Evolutionary conservation across 306 rosid species (phyloP).

Genomic region (Spatholobus suberectus): DNA sequence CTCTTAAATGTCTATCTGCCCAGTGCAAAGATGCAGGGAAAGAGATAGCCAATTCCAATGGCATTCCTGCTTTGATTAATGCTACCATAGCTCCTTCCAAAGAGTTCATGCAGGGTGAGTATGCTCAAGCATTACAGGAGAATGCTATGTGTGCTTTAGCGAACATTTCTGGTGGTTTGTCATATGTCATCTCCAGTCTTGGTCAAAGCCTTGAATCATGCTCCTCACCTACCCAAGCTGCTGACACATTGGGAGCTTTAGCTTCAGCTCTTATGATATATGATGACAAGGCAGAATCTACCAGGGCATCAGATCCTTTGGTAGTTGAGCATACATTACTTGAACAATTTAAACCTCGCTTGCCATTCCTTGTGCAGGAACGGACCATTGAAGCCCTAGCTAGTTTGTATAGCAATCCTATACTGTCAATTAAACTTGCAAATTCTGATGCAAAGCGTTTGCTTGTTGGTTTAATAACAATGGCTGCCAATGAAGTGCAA

Average conservation of each 20-base stretch:
- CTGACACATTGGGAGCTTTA: conserved; percentile 96
- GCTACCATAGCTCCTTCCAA: conserved; percentile 99
- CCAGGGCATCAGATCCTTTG: conserved; percentile 85
- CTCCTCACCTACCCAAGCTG: conserved; percentile 81
- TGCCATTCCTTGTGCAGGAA: conserved; percentile 86
- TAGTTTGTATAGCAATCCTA: conserved; percentile 85
- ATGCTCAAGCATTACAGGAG: conserved; percentile 97
- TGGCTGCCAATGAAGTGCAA: conserved; percentile 93
- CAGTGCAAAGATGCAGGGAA: conserved; percentile 92
- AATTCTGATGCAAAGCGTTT: conserved; percentile 87
- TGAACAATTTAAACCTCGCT: conserved; percentile 70
- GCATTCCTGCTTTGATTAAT: conserved; percentile 94
- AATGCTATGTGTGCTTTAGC: conserved; percentile 99
- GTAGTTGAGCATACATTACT: conserved; percentile 83
- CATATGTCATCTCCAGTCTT: conserved; percentile 93
- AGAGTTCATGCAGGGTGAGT: conserved; percentile 98
- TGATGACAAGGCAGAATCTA: conserved; percentile 82
- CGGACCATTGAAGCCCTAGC: conserved; percentile 98
- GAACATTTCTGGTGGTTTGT: conserved; percentile 97
- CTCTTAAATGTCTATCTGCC: conserved; percentile 90
- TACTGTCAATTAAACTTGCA: conserved; percentile 77
- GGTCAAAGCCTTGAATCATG: conserved; percentile 99
- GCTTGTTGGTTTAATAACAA: conserved; percentile 96
- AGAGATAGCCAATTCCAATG: conserved; percentile 88
- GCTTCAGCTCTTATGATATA: conserved; percentile 99